Evolutionary conservation across 768 basidiomycete genomes (phyloP), one percentile per base, ranked within the genome.

Genomic region (Termitomyces sp.): DNA sequence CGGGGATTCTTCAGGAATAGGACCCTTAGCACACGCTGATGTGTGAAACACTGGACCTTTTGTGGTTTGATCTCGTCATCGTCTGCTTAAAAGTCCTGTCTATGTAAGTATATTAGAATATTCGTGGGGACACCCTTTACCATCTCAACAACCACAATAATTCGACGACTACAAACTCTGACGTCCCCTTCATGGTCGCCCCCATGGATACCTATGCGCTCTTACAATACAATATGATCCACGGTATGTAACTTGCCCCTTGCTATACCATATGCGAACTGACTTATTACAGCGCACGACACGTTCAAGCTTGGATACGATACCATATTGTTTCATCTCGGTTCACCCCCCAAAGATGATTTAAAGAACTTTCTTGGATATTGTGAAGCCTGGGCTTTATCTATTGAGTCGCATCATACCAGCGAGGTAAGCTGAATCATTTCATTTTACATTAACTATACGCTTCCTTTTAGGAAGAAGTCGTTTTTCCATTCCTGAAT

Each of bases 291-390:
- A 75, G 75, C 73, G 2, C 77, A 78, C 57, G 58, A 69, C 9
- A 65, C 69, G n/a, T 75, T 70, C 63, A 75, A 76, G 60, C 54
- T 67, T 3, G 76, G 70, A 9, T 77, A 71, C 61, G 68, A 73
- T 39, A 72, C 45, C 45, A 76, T 78, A 51, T 31, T 75, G 24
- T 61, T 66, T 4, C 67, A 66, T 55, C 73, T 77, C 20, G 73
- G 71, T 24, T 60, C 71, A 18, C 74, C 73, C 1, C 76, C 76
- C 0, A 58, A 57, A 13, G 63, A 73, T 52, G 76, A 76, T 58
- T 66, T 77, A 22, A 51, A 60, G 34, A 77, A 77, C 63, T 77
- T 77, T 57, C 63, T 78, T 9, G 74, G 75, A 0, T 76, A 77
- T 50, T 73, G 73, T 57, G 66, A 71, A 54, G 72, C 74, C 4